Evolutionary conservation across 1,139 yeast genomes (phyloP), one percentile per base, ranked within the genome.

Genomic region (Yamadazyma taylorii): DNA sequence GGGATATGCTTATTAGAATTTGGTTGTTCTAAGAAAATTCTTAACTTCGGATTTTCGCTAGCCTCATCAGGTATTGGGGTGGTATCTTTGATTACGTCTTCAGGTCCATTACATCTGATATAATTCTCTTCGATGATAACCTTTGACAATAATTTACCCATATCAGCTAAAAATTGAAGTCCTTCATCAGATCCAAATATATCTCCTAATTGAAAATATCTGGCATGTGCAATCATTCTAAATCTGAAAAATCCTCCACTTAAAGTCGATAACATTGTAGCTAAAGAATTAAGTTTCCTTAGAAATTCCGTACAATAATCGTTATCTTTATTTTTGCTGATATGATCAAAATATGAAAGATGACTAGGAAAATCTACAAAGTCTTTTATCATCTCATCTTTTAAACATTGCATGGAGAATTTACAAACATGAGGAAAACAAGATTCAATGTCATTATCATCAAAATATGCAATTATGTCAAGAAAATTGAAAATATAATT

Each of bases 211-310:
- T 75, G 79, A 12, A 56, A 55, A 42, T 73, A 66, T 36, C 85
- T 63, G 19, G 68, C 69, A 6, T 75, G 66, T 19, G 79, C 74
- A 36, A 78, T 54, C 8, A 73, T 56, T 9, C 73, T 66, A 17
- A 77, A 72, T 37, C 77, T 76, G 32, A 80, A 66, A 45, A 75
- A 80, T 4, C 78, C 77, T 44, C 76, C 81, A 1, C 77, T 69
- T 35, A 76, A 56, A 0, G 76, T 30, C 17, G 39, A 37, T 10
- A 79, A 49, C n/a, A 76, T 46, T 9, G 69, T 66, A 28, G 56
- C 53, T 13, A 76, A 55, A 1, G 54, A 54, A 32, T 61, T 59
- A 17, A 78, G 34, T 25, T 55, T 46, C 14, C 48, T 46, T 11
- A 80, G 48, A 33, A 74, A 63, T 2, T 47, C 50, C 0, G 65